phyloP scores from a whole-genome alignment of 2,329 filamentous ascomycete genomes.

The Colletotrichum orchidophilum region DNA sequence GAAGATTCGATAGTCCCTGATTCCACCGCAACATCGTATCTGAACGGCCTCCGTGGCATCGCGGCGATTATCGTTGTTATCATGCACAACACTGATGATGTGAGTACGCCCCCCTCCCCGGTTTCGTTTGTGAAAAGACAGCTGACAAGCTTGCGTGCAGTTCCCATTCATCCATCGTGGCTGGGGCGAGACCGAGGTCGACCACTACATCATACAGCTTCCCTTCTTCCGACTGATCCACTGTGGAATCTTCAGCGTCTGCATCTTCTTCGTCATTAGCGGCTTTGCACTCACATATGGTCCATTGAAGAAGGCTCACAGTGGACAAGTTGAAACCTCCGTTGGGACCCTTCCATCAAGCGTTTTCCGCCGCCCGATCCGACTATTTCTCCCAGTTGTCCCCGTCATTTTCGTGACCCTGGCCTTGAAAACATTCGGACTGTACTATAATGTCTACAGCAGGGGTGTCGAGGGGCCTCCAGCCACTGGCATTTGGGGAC shows the following conservation, averaged over 20 bases:
- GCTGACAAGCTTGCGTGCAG: slow-evolving; percentile 33
- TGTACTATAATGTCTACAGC: neutral
- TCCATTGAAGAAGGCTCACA: slow-evolving; percentile 38
- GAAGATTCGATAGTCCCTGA: neutral
- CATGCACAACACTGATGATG: slow-evolving; percentile 54
- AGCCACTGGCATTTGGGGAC: slow-evolving; percentile 44
- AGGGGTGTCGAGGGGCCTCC: neutral
- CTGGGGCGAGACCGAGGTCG: slow-evolving; percentile 9
- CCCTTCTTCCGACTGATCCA: slow-evolving; percentile 42
- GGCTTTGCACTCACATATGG: slow-evolving; percentile 47
- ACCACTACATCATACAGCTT: slow-evolving; percentile 35
- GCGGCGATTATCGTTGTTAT: slow-evolving; percentile 65
- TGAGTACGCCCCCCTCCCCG: too few species aligned
- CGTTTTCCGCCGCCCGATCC: slow-evolving; percentile 33
- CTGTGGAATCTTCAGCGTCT: slow-evolving; percentile 42
- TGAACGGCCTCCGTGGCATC: slow-evolving; percentile 66
- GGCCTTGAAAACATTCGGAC: neutral
- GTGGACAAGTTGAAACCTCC: slow-evolving; percentile 26
- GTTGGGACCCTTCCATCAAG: slow-evolving; percentile 24
- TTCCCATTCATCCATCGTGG: slow-evolving; percentile 3
- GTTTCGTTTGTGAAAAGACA: slow-evolving; percentile 46
- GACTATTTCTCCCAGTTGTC: slow-evolving; percentile 32
- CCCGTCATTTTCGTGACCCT: slow-evolving; percentile 8
- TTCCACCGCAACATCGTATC: slow-evolving; percentile 55
- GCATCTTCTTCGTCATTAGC: slow-evolving; percentile 49